Conservation (phyloP, 164 flowering plant genomes). For the Tetrastigma voinierianum region DNA sequence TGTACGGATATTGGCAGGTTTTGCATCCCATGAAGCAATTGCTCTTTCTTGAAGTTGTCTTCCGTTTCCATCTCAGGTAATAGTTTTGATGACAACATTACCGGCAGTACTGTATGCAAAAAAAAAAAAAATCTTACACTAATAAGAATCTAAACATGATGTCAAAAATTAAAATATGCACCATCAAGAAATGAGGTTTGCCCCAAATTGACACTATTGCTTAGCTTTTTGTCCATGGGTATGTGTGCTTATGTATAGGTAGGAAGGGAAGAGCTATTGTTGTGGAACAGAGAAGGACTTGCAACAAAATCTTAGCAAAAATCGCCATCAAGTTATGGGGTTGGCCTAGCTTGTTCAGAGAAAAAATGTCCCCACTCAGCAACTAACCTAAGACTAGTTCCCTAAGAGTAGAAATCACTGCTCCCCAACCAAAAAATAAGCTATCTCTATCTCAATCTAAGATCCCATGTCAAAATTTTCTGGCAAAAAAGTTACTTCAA, state of each 20-base stretch:
- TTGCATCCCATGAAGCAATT: slow-evolving; percentile 81
- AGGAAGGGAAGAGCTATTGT: too few species aligned
- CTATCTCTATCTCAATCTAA: neutral
- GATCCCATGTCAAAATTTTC: neutral
- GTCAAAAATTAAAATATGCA: neutral
- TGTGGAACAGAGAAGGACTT: too few species aligned
- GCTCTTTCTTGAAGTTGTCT: slow-evolving; percentile 79
- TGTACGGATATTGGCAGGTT: slow-evolving; percentile 66
- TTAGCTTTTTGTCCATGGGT: too few species aligned
- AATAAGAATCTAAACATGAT: neutral
- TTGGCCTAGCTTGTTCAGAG: too few species aligned
- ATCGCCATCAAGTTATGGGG: too few species aligned
- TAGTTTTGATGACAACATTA: slow-evolving; percentile 91
- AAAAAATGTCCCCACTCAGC: too few species aligned
- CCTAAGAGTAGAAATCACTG: too few species aligned
- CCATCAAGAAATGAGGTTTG: neutral
- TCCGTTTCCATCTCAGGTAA: slow-evolving; percentile 93
- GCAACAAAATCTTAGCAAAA: too few species aligned
- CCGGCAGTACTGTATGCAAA: slow-evolving; percentile 68
- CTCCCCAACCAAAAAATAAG: too few species aligned
- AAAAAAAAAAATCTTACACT: neutral
- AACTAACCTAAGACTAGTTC: too few species aligned
- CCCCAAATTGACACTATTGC: neutral
- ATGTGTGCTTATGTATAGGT: too few species aligned
- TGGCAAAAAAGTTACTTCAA: neutral